Evolutionary conservation across 176 grass and related monocot genomes (phyloP), one percentile per base, ranked within the genome.

Genomic region (Musa schizocarpa): DNA sequence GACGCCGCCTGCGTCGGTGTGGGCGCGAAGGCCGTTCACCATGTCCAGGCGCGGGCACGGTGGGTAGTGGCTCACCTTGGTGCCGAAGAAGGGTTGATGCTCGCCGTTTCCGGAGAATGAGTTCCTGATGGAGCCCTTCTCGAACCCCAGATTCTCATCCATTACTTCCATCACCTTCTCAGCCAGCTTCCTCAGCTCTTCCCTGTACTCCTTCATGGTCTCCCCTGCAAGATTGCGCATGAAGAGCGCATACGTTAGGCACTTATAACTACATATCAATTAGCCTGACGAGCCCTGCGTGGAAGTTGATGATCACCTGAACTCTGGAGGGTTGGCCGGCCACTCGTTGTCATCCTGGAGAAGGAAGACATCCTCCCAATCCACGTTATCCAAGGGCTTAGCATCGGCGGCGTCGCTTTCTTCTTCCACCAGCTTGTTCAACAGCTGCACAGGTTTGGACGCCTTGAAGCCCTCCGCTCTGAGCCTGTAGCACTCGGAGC

Each of bases 61-160:
- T 2, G 26, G 26, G 26, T 27, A 90, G 78, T 90, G 88, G 81
- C 81, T 86, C 11, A 90, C 84, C 26, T 27, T 27, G 26, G 26
- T 27, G 26, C 26, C 26, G 26, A 27, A 27, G 2, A 27, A 27
- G 26, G 88, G 81, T 1, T 43, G 71, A 71, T 79, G 71, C 0
- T 11, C 13, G 13, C 81, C 84, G 25, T 55, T 75, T 11, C 9
- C 17, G 58, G 84, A 83, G 81, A 90, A 90, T 27, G 82, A 74
- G 10, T 11, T 16, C 57, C 85, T 82, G 54, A 87, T 83, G 76
- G 9, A 13, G 1, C 85, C 89, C 73, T 71, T 75, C 8, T 73
- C 82, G 0, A 91, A 77, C 22, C 89, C 80, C 0, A 91, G 85
- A 55, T 87, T 87, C 85, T 87, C 85, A 54, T 91, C 89, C 89